Evolutionary conservation across 2,329 filamentous ascomycete genomes (phyloP).

Genomic region (Colletotrichum orchidophilum): DNA sequence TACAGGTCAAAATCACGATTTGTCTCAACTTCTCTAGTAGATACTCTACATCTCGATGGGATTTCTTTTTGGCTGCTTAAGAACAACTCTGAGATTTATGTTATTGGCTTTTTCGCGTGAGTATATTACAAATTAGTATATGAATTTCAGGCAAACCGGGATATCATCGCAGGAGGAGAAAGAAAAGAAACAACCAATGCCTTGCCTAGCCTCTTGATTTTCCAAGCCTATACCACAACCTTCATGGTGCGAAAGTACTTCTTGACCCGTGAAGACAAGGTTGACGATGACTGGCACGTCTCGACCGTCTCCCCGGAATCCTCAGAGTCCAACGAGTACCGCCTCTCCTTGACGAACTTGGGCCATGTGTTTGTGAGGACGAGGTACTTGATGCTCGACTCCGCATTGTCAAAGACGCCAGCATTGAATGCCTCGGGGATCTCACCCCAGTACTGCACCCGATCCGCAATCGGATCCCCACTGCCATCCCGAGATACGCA

Average conservation of each 20-base stretch:
- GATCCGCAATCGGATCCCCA: neutral
- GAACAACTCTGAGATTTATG: neutral
- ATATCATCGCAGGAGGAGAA: neutral
- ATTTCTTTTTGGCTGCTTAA: neutral
- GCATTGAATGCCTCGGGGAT: conserved; percentile 55
- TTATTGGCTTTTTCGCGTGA: neutral
- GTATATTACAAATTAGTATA: neutral
- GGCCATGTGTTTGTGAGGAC: conserved; percentile 44
- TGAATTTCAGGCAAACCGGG: neutral
- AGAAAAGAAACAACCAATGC: neutral
- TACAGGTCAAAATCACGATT: neutral
- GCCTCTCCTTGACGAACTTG: conserved; percentile 39
- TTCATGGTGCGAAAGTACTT: conserved; percentile 25
- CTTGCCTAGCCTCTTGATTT: neutral
- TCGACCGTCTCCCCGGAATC: conserved; percentile 25
- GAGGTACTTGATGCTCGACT: conserved; percentile 65
- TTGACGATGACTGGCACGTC: conserved; percentile 16
- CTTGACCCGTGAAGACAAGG: conserved; percentile 7
- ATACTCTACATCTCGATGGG: neutral
- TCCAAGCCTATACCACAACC: neutral
- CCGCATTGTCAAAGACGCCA: conserved; percentile 62
- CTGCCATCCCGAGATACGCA: neutral
- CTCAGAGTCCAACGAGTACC: conserved; percentile 29
- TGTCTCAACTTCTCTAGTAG: neutral
- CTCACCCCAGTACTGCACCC: conserved; percentile 32